A percentile compares a stretch with the other conserved stretches of the same genome.
phyloP scores from a whole-genome alignment of 331 rosid species.

The Rhamnella rubrinervis region DNA sequence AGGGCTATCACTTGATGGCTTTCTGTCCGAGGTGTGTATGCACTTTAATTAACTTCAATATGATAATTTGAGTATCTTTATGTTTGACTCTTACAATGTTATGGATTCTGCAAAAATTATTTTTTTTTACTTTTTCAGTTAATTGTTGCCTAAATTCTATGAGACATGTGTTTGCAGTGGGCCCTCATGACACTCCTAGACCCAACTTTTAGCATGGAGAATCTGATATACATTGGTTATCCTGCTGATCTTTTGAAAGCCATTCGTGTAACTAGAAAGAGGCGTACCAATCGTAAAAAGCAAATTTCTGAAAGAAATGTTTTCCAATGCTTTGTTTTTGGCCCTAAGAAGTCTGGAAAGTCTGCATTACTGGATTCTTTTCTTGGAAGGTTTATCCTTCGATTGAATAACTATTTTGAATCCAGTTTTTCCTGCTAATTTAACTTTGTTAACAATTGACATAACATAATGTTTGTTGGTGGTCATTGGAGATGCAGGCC shows the following conservation, averaged over 20 bases:
- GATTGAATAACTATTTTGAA: background rate
- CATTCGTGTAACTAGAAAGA: conserved; percentile 71
- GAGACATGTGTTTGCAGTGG: conserved; percentile 63
- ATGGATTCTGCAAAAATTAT: background rate
- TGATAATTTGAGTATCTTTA: background rate
- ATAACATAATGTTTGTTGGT: conserved; percentile 12
- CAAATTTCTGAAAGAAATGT: conserved; percentile 80
- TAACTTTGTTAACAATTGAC: background rate
- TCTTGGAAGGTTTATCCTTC: conserved; percentile 60
- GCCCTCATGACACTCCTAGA: conserved; percentile 86
- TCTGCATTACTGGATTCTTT: conserved; percentile 81
- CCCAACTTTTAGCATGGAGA: conserved; percentile 80
- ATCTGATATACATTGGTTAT: conserved; percentile 86
- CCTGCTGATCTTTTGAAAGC: conserved; percentile 73
- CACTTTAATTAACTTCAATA: background rate
- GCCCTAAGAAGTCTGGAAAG: conserved; percentile 90
- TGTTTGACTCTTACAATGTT: background rate
- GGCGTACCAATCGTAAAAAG: conserved; percentile 81
- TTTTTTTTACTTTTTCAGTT: background rate
- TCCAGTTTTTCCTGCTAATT: background rate
- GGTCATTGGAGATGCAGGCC: conserved; percentile 60
- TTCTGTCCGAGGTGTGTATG: conserved; percentile 65
- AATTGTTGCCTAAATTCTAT: background rate
- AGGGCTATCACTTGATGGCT: conserved; percentile 78
- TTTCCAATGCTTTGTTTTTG: conserved; percentile 90